Evolutionary conservation across 345 rosid species (phyloP).

Genomic region (Gynandropsis gynandra): DNA sequence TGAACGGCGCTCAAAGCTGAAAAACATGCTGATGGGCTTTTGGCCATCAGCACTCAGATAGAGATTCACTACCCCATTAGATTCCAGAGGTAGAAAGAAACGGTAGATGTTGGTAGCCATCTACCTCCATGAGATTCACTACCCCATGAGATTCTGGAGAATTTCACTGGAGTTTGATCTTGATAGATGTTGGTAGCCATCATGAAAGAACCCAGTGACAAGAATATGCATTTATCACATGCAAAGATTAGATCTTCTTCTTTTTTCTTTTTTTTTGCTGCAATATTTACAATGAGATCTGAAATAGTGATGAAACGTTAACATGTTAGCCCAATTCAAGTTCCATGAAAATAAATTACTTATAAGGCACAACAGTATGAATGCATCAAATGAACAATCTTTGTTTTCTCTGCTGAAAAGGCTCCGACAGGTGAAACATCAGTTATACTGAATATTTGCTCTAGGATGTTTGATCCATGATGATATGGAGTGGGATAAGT

Average conservation of each 20-base stretch:
- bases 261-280: slow-evolving; percentile 71
- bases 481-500: slow-evolving; percentile 39
- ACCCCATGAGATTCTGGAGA: slow-evolving; percentile 55
- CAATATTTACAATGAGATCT: slow-evolving; percentile 11
- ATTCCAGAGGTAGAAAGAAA: slow-evolving; percentile 57
- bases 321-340: background rate
- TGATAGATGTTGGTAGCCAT: slow-evolving; percentile 44
- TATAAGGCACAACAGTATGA: slow-evolving; percentile 5
- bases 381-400: slow-evolving; percentile 51
- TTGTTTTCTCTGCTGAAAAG: slow-evolving; percentile 69
- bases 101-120: no score
- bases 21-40: slow-evolving; percentile 69
- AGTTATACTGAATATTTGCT: slow-evolving; percentile 60
- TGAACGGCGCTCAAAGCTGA: slow-evolving; percentile 64
- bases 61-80: slow-evolving; percentile 63
- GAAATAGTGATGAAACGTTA: background rate
- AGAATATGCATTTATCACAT: no score
- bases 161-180: slow-evolving; percentile 49
- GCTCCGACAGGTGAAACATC: slow-evolving; percentile 88
- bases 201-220: slow-evolving; percentile 69
- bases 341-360: slow-evolving; percentile 1
- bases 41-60: slow-evolving; percentile 73
- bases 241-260: no score
- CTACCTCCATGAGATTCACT: no score
- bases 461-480: no score